Percentiles rank a stretch among this genome's conserved stretches.
These are phyloP conservation scores for Petunia axillaris DNA, from an alignment of 257 asterid species.

Conservation along the genomic window DNA sequence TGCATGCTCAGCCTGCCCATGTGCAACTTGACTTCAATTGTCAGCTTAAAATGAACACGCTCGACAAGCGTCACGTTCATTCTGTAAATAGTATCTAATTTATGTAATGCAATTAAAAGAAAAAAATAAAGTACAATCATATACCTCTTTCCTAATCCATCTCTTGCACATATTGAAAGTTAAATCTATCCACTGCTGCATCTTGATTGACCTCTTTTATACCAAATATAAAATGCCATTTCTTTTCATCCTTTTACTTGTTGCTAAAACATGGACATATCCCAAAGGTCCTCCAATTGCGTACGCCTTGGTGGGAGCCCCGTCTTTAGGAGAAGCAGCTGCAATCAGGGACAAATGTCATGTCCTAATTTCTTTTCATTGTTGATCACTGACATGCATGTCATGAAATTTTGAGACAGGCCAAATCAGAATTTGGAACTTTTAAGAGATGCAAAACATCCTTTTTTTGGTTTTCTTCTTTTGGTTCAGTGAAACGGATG, in stretches of 20 bases:
- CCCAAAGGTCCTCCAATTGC: not conserved
- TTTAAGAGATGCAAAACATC: too few relatives aligned
- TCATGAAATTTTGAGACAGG: not conserved
- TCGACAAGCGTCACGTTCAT: not conserved
- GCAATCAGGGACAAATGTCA: not conserved
- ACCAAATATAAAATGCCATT: not conserved
- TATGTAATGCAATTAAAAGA: too few relatives aligned
- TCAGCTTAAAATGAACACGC: not conserved
- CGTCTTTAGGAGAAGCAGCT: too few relatives aligned
- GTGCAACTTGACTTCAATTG: not conserved
- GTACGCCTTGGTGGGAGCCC: not conserved
- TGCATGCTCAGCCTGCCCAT: not conserved
- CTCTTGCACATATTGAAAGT: not conserved
- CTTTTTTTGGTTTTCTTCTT: too few relatives aligned
- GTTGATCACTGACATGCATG: not conserved
- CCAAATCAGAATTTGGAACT: not conserved
- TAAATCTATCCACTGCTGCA: not conserved
- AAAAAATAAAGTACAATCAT: too few relatives aligned
- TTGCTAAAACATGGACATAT: slow-evolving; percentile 11
- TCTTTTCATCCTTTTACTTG: not conserved
- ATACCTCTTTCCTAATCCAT: too few relatives aligned
- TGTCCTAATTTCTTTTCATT: not conserved
- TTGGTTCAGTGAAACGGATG: not conserved
- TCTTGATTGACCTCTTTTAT: not conserved
- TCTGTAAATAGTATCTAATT: too few relatives aligned